Evolutionary conservation across 2,329 filamentous ascomycete species (phyloP).

Genomic region (Coleophoma crateriformis): DNA sequence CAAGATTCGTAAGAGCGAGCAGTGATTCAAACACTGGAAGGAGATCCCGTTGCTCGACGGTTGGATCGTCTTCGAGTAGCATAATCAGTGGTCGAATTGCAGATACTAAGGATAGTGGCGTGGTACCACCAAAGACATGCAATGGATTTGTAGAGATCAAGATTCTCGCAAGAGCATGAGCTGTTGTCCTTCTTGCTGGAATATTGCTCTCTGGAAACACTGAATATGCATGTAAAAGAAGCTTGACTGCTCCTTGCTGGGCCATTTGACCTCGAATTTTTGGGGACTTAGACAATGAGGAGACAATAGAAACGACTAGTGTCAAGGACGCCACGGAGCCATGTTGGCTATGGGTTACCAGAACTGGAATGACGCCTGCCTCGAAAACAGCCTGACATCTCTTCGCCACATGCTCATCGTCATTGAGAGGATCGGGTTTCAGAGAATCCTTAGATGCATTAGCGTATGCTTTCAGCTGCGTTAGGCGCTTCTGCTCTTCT

Average conservation of each 20-base stretch:
- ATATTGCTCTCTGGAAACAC: conserved; percentile 49
- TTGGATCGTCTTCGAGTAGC: conserved; percentile 63
- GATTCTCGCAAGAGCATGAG: conserved; percentile 78
- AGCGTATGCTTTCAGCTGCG: conserved; percentile 89
- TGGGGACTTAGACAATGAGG: conserved; percentile 69
- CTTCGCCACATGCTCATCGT: conserved; percentile 67
- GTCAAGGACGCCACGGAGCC: conserved; percentile 65
- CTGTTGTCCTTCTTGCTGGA: conserved; percentile 51
- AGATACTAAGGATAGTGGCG: conserved; percentile 67
- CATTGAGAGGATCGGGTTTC: conserved; percentile 62
- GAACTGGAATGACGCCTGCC: conserved; percentile 67
- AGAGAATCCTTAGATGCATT: conserved; percentile 69
- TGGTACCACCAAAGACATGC: conserved; percentile 75
- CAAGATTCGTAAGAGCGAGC: conserved; percentile 90
- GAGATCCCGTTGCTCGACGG: conserved; percentile 64
- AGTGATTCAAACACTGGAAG: conserved; percentile 86
- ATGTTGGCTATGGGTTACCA: conserved; percentile 71
- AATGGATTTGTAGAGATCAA: conserved; percentile 81
- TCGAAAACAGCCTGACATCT: conserved; percentile 78
- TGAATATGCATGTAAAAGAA: conserved; percentile 68
- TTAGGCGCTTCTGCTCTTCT: conserved; percentile 89
- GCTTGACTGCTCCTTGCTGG: conserved; percentile 88
- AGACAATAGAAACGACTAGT: conserved; percentile 71
- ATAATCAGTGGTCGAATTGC: conserved; percentile 78
- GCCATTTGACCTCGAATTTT: conserved; percentile 73